Conservation (phyloP, 1,284 basidiomycete genomes). For the Sanghuangporus weigelae region DNA sequence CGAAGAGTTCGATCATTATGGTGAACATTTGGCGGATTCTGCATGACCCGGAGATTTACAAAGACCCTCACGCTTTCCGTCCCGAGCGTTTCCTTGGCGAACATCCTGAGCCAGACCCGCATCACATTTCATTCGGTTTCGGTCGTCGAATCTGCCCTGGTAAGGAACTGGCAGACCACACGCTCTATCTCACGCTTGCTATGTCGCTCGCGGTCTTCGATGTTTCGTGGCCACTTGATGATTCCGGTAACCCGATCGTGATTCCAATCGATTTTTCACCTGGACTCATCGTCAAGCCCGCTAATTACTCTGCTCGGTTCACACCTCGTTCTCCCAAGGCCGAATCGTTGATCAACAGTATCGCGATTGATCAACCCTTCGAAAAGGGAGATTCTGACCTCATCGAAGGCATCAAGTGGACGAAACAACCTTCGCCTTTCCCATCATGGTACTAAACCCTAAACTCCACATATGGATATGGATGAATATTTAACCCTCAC, state of each 20-base stretch:
- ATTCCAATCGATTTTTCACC: neutral
- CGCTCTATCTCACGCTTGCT: constrained; percentile 18
- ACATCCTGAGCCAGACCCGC: constrained; percentile 15
- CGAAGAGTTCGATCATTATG: constrained; percentile 20
- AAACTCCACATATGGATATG: neutral
- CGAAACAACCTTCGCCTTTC: constrained; percentile 8
- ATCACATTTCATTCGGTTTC: constrained; percentile 16
- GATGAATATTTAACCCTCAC: neutral
- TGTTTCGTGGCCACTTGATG: constrained; percentile 13
- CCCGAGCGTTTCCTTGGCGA: constrained; percentile 22
- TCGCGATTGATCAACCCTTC: constrained; percentile 9
- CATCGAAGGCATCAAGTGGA: constrained; percentile 6
- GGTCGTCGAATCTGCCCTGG: constrained; percentile 20
- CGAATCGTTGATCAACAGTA: constrained; percentile 9
- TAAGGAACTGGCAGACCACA: constrained; percentile 18
- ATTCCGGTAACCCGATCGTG: constrained; percentile 12
- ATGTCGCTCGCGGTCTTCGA: constrained; percentile 19
- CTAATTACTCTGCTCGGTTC: constrained; percentile 11
- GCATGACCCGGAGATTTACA: constrained; percentile 19
- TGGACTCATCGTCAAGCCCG: constrained; percentile 17
- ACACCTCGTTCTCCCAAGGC: constrained; percentile 15
- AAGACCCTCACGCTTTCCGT: constrained; percentile 20
- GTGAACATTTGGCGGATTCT: constrained; percentile 18
- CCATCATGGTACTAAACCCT: constrained; percentile 4
- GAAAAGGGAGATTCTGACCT: constrained; percentile 15